Evolutionary conservation across 164 flowering plant species (phyloP), one percentile per base, ranked within the genome.

Genomic region (Umbellularia californica): DNA sequence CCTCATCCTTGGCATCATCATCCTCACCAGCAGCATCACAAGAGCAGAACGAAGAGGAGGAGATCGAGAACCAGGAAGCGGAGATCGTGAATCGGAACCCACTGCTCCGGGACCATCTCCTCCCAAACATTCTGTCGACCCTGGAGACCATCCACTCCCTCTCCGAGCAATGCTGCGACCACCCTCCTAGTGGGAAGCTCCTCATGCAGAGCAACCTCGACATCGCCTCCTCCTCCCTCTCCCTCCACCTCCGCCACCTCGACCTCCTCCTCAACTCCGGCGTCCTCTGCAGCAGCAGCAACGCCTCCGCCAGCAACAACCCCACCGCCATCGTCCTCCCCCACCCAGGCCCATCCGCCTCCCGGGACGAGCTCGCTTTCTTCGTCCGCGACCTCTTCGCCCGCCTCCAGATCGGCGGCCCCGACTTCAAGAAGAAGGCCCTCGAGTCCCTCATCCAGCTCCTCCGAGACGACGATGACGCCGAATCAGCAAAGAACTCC

Each of bases 161-260:
- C n/a, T 30, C 69, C 67, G 75, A 77, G 67, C 88, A 83, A 65
- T 87, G 90, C 80, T 68, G 77, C 60, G 82, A 76, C 75, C 5
- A 47, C 82, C 50, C 81, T 69, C 82, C 25, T 78, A 62, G 85
- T 84, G 70, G 97, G 97, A 93, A 93, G 87, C 90, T 93, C 19
- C 81, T 77, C 50, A 83, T 87, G 88, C 97, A 92, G 84, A 87
- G 90, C 86, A 90, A 93, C 81, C 92, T 93, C 75, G 97, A 91
- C 72, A 90, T 91, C 77, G 87, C 88, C 58, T 68, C 91, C 64
- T 74, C 88, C 0, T 76, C 90, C 7, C 83, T 91, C 71, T 85
- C 90, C 19, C 75, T 82, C 25, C 91, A 82, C 23, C 83, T 83
- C 24, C 76, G 79, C 72, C 90, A 91, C 84, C 78, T 90, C 72